Base-by-base conservation (phyloP, 129 eudicot genomes). In the Flaveria sonorensis region DNA sequence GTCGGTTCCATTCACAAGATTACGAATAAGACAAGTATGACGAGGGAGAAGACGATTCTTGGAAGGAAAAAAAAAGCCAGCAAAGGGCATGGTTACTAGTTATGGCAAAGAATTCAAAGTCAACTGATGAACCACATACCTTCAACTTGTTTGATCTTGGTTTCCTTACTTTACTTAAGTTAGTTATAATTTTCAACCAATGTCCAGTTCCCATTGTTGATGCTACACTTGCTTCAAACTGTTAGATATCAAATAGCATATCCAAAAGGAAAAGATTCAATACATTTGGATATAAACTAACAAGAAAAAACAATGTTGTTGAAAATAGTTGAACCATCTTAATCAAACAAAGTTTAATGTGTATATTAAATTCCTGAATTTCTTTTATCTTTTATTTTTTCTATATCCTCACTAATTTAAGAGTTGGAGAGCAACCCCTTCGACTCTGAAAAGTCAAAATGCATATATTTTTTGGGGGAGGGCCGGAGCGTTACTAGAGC, bases 151-250 rank as follows among this genome's bases (percentile, higher is more conserved):
- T 81, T 64, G 82, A 67, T 77, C 70, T 83, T 55, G 51, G 82
- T 70, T 81, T 84, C 82, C 85, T 87, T 36, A 78, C 85, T 89
- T 87, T 87, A 89, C 87, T 87, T 52, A 64, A 78, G 76, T 82
- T 83, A 47, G 87, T 79, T 83, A 87, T 78, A 76, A 79, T 87
- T 85, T 83, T 89, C 70, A 89, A 77, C 89, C 96, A 89, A 74
- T 81, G 87, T 65, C 96, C 82, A 10, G 89, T 75, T 79, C 96
- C 89, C 96, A 89, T 89, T 47, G 66, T 75, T 60, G 81, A 82
- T 19, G 64, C 66, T 76, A 15, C 14, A 73, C 46, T 28, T 61
- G 32, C 70, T 52, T 30, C 46, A 59, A 16, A 48, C 74, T 55
- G 59, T 48, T 45, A n/a, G n/a, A 73, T 45, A 40, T 55, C 64